Percentiles rank a stretch among this genome's conserved stretches.
Conservation (phyloP, 768 basidiomycete genomes). For the Termitomyces eurrhizus region DNA sequence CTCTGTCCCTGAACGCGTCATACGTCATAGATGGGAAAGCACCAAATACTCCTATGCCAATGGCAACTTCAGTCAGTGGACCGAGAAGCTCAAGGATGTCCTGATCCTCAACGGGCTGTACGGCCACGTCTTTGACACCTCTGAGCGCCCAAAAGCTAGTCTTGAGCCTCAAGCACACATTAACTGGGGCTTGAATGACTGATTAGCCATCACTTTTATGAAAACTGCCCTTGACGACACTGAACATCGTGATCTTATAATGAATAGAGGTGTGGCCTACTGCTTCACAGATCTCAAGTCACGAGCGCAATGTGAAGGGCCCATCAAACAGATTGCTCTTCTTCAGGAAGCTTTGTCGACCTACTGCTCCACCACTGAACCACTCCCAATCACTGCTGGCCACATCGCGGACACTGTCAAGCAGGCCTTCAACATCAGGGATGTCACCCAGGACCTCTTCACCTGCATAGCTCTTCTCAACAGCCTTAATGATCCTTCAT, state of each 20-base stretch:
- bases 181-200: neutral
- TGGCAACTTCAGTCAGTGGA: neutral
- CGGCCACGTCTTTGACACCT: neutral
- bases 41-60: neutral
- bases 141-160: neutral
- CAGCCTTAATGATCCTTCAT: too few relatives aligned
- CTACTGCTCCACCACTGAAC: too few relatives aligned
- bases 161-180: neutral
- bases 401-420: too few relatives aligned
- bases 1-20: neutral
- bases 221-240: neutral
- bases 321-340: too few relatives aligned
- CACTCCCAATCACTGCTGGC: too few relatives aligned
- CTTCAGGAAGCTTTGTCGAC: too few relatives aligned
- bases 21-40: neutral
- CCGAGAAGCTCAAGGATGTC: neutral
- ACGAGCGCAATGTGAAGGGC: too few relatives aligned
- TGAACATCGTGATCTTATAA: neutral
- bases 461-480: too few relatives aligned
- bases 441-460: too few relatives aligned
- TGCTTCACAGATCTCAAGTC: too few relatives aligned
- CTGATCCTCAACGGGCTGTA: neutral
- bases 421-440: too few relatives aligned
- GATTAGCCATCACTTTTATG: neutral
- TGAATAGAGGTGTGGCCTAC: neutral